phyloP scores from a whole-genome alignment of 2,329 filamentous ascomycete genomes.

The Sphaerulina musiva region DNA sequence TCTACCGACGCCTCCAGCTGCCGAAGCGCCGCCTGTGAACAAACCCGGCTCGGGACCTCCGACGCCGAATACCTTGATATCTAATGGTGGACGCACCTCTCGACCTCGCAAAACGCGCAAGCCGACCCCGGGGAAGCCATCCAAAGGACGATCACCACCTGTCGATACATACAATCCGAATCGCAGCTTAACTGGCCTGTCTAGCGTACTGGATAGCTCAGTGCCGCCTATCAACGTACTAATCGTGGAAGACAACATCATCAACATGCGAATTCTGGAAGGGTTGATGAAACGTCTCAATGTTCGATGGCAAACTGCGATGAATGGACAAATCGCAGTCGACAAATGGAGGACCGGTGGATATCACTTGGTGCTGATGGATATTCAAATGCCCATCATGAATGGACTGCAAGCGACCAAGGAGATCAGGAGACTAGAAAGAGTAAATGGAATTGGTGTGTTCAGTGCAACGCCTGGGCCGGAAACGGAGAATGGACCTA shows the following conservation, averaged over 20 bases:
- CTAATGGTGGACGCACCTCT: conserved; percentile 16
- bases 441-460: conserved; percentile 86
- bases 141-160: conserved; percentile 13
- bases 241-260: conserved; percentile 97
- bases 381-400: conserved; percentile 96
- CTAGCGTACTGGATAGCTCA: conserved; percentile 61
- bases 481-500: conserved; percentile 33
- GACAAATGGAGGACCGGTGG: conserved; percentile 87
- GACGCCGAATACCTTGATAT: conserved; percentile 37
- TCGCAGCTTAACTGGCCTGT: conserved; percentile 16
- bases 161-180: conserved; percentile 19
- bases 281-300: conserved; percentile 94
- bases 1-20: conserved; percentile 49
- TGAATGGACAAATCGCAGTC: conserved; percentile 89
- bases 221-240: conserved; percentile 95
- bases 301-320: conserved; percentile 93
- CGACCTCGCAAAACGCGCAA: conserved; percentile 26
- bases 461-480: conserved; percentile 53
- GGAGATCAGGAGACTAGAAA: conserved; percentile 83
- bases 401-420: conserved; percentile 89
- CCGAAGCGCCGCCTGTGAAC: conserved; percentile 29
- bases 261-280: conserved; percentile 88
- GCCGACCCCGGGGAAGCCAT: conserved; percentile 24
- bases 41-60: conserved; percentile 29
- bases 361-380: conserved; percentile 95